phyloP scores from a whole-genome alignment of 345 rosid species.

The Salix purpurea region DNA sequence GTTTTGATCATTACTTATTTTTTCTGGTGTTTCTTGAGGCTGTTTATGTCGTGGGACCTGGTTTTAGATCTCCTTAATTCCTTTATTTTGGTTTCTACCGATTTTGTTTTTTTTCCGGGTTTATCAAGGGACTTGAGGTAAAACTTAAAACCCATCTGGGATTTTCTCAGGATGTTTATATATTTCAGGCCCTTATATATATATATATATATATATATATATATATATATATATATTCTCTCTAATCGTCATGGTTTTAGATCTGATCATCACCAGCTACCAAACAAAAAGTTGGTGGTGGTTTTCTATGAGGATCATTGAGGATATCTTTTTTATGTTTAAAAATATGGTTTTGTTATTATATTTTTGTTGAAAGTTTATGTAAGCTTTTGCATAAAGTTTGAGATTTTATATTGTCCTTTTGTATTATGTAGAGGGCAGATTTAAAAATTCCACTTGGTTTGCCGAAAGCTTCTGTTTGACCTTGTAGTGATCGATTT shows the following conservation, averaged over 20 bases:
- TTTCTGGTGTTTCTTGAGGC: neutral
- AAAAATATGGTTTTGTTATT: conserved; percentile 19
- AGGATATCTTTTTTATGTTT: conserved; percentile 1
- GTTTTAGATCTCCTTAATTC: conserved; percentile 28
- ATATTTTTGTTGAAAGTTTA: conserved; percentile 37
- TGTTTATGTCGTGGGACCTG: conserved; percentile 36
- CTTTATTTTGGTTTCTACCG: conserved; percentile 25
- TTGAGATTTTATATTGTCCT: conserved; percentile 41
- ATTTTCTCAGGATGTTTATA: neutral
- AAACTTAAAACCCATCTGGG: conserved; percentile 9
- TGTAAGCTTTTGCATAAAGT: conserved; percentile 42
- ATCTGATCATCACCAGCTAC: conserved; percentile 26
- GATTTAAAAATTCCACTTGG: conserved; percentile 32
- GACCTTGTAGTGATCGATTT: conserved; percentile 16
- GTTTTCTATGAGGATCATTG: neutral
- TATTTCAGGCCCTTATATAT: neutral
- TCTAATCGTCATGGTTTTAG: conserved; percentile 21
- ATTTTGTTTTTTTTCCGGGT: neutral
- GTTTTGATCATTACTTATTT: neutral
- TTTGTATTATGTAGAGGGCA: conserved; percentile 25
- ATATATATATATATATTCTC: neutral
- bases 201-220: neutral
- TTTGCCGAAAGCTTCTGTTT: conserved; percentile 17
- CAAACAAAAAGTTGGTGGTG: conserved; percentile 19
- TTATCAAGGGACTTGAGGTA: conserved; percentile 1